A percentile compares a stretch with the other conserved stretches of the same genome.
Conservation (phyloP, 495 filamentous ascomycete genomes). For the Xylaria venustula region DNA sequence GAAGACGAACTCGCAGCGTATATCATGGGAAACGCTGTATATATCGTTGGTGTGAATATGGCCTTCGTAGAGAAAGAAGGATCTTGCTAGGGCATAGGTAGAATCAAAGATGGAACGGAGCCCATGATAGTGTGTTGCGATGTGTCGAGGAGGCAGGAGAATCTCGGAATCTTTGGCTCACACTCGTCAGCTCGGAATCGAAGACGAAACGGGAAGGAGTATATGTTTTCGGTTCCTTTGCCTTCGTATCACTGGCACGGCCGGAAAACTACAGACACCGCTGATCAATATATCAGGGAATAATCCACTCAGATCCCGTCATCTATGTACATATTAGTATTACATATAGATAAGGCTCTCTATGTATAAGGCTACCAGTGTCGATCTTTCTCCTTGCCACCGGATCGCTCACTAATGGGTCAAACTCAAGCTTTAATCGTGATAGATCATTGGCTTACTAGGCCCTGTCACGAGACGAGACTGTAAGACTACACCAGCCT, state of each 20-base stretch:
- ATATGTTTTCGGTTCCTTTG: neutral
- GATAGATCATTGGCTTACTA: neutral
- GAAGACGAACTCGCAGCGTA: conserved; percentile 11
- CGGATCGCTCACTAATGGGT: neutral
- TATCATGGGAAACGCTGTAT: conserved; percentile 8
- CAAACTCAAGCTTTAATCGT: neutral
- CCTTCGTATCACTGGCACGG: neutral
- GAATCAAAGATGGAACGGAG: neutral
- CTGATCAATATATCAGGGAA: neutral
- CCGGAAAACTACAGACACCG: neutral
- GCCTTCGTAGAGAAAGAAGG: neutral
- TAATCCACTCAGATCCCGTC: neutral
- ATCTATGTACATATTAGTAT: neutral
- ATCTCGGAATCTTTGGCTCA: neutral
- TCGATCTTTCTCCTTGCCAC: neutral
- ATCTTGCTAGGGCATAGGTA: neutral
- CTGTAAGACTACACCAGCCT: too few species aligned
- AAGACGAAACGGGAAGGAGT: neutral
- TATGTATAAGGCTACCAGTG: neutral
- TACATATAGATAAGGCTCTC: neutral
- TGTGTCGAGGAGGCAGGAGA: neutral
- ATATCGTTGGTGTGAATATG: neutral
- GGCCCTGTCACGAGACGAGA: too few species aligned
- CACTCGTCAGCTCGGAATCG: neutral
- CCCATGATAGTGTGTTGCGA: neutral